Percentiles rank a stretch among this genome's conserved stretches.
Evolutionary conservation across 2,329 filamentous ascomycete species (phyloP).

Genomic region (Colletotrichum truncatum): DNA sequence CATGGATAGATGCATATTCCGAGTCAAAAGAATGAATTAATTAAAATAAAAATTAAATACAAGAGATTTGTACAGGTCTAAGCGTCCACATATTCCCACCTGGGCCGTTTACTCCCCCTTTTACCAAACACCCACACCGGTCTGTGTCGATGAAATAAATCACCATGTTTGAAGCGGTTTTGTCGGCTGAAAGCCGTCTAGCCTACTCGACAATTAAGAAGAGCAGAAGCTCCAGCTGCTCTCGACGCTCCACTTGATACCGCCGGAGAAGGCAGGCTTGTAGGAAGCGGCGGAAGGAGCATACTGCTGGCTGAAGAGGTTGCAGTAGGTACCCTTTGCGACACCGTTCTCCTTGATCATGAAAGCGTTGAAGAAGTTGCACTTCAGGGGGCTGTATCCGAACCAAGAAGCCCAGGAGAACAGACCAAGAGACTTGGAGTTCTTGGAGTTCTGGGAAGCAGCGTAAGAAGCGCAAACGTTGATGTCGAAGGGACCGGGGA

Average conservation of each 20-base stretch:
- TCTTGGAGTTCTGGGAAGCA: constrained; percentile 16
- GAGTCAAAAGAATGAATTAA: too few relatives aligned
- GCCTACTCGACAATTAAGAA: background rate
- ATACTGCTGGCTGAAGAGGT: constrained; percentile 25
- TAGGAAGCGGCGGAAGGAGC: constrained; percentile 11
- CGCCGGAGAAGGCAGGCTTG: background rate
- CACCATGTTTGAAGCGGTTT: too few relatives aligned
- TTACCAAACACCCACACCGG: too few relatives aligned
- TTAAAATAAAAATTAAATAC: too few relatives aligned
- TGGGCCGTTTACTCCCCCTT: too few relatives aligned
- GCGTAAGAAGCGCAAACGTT: constrained; percentile 23
- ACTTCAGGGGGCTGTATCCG: constrained; percentile 24
- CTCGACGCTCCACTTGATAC: constrained; percentile 14
- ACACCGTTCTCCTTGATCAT: constrained; percentile 28
- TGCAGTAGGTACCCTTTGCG: constrained; percentile 28
- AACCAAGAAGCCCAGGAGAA: constrained; percentile 1
- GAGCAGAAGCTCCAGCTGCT: constrained; percentile 26
- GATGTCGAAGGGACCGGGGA: constrained; percentile 21
- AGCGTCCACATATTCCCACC: too few relatives aligned
- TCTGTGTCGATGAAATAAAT: too few relatives aligned
- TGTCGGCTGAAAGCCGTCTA: too few relatives aligned
- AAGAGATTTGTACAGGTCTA: too few relatives aligned
- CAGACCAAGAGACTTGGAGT: constrained; percentile 13
- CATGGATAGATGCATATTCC: too few relatives aligned
- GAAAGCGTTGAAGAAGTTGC: constrained; percentile 30